A percentile compares a stretch with the other conserved stretches of the same genome.
phyloP scores from a whole-genome alignment of 23 red algal species.

The Gracilaria caudata region DNA sequence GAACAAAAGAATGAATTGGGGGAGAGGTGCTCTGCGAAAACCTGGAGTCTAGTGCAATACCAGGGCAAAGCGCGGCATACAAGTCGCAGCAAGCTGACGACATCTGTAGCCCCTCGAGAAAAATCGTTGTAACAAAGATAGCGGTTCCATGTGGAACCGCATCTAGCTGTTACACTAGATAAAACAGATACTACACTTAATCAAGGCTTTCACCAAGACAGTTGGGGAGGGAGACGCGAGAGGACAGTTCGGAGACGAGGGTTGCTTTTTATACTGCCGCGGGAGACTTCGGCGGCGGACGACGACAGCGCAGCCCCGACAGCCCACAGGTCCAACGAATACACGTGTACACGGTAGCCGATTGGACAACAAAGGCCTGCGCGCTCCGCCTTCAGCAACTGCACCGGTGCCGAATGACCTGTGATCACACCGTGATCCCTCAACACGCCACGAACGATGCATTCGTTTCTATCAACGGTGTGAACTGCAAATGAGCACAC shows the following conservation, averaged over 20 bases:
- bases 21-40: conserved; percentile 88
- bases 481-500: too few species aligned
- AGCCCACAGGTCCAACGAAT: not conserved
- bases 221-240: conserved; percentile 40
- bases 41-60: conserved; percentile 90
- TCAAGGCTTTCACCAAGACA: conserved; percentile 88
- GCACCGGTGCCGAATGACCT: too few species aligned
- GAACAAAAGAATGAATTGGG: conserved; percentile 3
- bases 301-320: too few species aligned
- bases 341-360: not conserved
- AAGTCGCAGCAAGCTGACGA: conserved; percentile 56
- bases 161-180: conserved; percentile 95
- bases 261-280: not conserved
- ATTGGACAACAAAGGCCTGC: too few species aligned
- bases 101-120: conserved; percentile 69
- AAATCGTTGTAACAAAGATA: conserved; percentile 92
- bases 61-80: conserved; percentile 79
- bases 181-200: conserved; percentile 98
- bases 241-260: not conserved
- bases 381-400: too few species aligned
- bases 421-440: too few species aligned
- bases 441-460: too few species aligned
- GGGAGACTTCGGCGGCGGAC: not conserved
- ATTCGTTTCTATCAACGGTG: too few species aligned
- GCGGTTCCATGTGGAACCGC: conserved; percentile 79